A percentile compares a stretch with the other conserved stretches of the same genome.
Evolutionary conservation across 2,329 filamentous ascomycete species (phyloP).

Genomic region (Talaromyces sp.): DNA sequence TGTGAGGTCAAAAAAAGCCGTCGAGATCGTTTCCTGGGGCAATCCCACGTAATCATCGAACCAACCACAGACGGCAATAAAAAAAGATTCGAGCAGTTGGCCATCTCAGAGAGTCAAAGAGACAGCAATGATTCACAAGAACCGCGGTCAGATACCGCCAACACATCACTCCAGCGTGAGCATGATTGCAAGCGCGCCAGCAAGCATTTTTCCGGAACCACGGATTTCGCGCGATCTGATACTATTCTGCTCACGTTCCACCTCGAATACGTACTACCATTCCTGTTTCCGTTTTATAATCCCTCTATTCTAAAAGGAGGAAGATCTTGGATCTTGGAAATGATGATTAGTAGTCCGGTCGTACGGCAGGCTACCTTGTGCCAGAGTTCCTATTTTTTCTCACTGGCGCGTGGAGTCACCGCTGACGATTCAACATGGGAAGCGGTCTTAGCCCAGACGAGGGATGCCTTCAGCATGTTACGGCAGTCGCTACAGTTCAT

Average conservation of each 20-base stretch:
- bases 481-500: conserved; percentile 13
- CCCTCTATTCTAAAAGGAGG: conserved; percentile 57
- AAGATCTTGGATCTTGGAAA: conserved; percentile 58
- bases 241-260: conserved; percentile 54
- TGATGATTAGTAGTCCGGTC: conserved; percentile 41
- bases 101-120: background rate
- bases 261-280: conserved; percentile 61
- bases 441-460: conserved; percentile 9
- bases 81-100: background rate
- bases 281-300: conserved; percentile 62
- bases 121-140: background rate
- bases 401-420: conserved; percentile 29
- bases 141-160: background rate
- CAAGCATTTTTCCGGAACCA: background rate
- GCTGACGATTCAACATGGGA: conserved; percentile 11
- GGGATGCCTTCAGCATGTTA: conserved; percentile 9
- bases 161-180: background rate
- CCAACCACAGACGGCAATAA: background rate
- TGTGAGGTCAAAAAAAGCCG: conserved; percentile 56
- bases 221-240: conserved; percentile 6
- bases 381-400: conserved; percentile 58
- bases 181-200: background rate
- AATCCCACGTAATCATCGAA: background rate
- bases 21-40: conserved; percentile 11
- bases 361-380: conserved; percentile 42